Conservation (phyloP, 495 filamentous ascomycete species). For the Amniculicola lignicola region DNA sequence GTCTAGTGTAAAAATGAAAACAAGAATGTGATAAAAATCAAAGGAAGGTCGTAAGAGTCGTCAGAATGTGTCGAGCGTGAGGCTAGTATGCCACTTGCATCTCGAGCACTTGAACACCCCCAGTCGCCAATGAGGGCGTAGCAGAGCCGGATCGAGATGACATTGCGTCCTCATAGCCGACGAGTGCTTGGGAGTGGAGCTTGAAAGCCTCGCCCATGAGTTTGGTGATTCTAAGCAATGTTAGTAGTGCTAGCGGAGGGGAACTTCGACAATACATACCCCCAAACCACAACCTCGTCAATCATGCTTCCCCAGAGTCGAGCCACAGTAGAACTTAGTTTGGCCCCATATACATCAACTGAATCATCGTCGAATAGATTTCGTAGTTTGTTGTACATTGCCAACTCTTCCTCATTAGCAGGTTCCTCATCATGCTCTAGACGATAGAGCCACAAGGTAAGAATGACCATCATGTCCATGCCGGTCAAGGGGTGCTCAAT, state of each 20-base stretch:
- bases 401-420: constrained; percentile 83
- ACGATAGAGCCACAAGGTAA: constrained; percentile 96
- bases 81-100: constrained; percentile 41
- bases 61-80: not conserved
- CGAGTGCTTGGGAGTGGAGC: constrained; percentile 88
- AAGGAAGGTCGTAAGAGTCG: constrained; percentile 16
- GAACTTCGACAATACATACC: constrained; percentile 54
- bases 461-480: constrained; percentile 97
- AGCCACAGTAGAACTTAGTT: constrained; percentile 89
- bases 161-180: constrained; percentile 82
- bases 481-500: constrained; percentile 96
- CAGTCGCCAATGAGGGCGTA: constrained; percentile 38
- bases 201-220: constrained; percentile 98
- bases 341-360: constrained; percentile 70
- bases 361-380: constrained; percentile 88
- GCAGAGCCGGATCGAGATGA: constrained; percentile 39
- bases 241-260: constrained; percentile 6
- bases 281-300: constrained; percentile 98
- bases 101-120: constrained; percentile 36
- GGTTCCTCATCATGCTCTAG: constrained; percentile 98
- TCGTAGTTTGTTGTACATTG: constrained; percentile 93
- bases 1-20: constrained; percentile 25
- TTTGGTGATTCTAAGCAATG: constrained; percentile 74
- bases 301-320: constrained; percentile 97
- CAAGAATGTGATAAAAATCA: constrained; percentile 13